Evolutionary conservation across 805 yeast species (phyloP).

Genomic region (Cyberlindnera misumaiensis): DNA sequence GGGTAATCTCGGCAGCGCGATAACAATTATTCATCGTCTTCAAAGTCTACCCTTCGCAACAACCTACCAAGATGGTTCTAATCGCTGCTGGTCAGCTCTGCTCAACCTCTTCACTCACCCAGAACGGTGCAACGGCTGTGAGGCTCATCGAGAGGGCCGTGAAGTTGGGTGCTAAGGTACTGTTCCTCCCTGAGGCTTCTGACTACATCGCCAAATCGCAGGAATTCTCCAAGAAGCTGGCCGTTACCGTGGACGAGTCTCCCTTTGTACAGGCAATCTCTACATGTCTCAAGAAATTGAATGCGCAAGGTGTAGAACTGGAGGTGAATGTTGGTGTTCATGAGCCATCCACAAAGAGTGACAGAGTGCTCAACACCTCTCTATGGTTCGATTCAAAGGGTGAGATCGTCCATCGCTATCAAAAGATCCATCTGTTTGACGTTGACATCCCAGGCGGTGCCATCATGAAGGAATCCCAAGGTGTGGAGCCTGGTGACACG

Average conservation of each 20-base stretch:
- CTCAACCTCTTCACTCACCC: conserved; percentile 54
- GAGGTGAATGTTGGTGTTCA: conserved; percentile 85
- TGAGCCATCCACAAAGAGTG: conserved; percentile 49
- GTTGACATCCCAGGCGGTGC: conserved; percentile 66
- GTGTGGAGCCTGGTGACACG: conserved; percentile 72
- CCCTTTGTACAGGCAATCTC: conserved; percentile 38
- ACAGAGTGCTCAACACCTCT: conserved; percentile 62
- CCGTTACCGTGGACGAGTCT: conserved; percentile 35
- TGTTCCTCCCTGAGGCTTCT: conserved; percentile 90
- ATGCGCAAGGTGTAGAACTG: conserved; percentile 29
- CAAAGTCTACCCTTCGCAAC: too few species aligned
- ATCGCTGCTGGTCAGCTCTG: conserved; percentile 86
- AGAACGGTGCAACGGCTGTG: conserved; percentile 55
- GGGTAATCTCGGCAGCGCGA: too few species aligned
- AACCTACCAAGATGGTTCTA: conserved; percentile 35
- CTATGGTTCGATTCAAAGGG: conserved; percentile 68
- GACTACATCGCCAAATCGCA: conserved; percentile 63
- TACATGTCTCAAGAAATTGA: conserved; percentile 36
- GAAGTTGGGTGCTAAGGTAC: conserved; percentile 48
- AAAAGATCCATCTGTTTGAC: conserved; percentile 85
- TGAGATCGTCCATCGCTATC: conserved; percentile 60
- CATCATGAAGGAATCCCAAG: conserved; percentile 61
- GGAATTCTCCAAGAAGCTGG: conserved; percentile 56
- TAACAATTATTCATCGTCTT: too few species aligned
- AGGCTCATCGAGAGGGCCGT: conserved; percentile 61